These are phyloP conservation scores for Lumnitzera littorea DNA, from an alignment of 345 rosid species.

Conservation along the genomic window DNA sequence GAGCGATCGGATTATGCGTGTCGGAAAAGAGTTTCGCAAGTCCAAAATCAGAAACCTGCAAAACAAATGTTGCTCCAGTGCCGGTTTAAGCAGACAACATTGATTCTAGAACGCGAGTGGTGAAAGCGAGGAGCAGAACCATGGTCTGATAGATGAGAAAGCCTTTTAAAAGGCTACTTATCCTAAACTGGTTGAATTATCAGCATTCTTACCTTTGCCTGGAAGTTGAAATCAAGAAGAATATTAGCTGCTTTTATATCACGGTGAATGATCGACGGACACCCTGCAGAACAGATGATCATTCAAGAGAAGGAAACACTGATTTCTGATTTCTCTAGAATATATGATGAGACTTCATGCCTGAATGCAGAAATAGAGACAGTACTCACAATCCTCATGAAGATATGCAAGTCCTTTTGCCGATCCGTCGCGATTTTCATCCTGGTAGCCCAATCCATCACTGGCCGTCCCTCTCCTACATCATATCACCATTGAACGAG, in stretches of 20 bases:
- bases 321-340: too few species aligned
- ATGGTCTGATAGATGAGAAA: too few species aligned
- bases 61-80: not conserved
- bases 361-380: not conserved
- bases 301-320: not conserved
- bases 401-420: conserved; percentile 61
- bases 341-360: too few species aligned
- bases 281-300: conserved; percentile 30
- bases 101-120: not conserved
- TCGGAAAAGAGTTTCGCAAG: conserved; percentile 57
- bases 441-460: conserved; percentile 38
- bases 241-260: conserved; percentile 86
- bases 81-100: not conserved
- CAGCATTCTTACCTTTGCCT: conserved; percentile 54
- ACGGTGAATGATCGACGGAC: conserved; percentile 75
- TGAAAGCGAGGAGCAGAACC: not conserved
- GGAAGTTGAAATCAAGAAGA: conserved; percentile 65
- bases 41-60: conserved; percentile 87
- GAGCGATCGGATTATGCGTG: conserved; percentile 33
- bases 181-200: not conserved
- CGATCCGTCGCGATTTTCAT: conserved; percentile 45
- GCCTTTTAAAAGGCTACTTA: not conserved
- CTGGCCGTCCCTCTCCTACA: conserved; percentile 25
- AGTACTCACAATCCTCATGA: conserved; percentile 50
- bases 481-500: not conserved